These are phyloP conservation scores for Rosa rugosa DNA, from an alignment of 306 rosid species.

Conservation along the genomic window DNA sequence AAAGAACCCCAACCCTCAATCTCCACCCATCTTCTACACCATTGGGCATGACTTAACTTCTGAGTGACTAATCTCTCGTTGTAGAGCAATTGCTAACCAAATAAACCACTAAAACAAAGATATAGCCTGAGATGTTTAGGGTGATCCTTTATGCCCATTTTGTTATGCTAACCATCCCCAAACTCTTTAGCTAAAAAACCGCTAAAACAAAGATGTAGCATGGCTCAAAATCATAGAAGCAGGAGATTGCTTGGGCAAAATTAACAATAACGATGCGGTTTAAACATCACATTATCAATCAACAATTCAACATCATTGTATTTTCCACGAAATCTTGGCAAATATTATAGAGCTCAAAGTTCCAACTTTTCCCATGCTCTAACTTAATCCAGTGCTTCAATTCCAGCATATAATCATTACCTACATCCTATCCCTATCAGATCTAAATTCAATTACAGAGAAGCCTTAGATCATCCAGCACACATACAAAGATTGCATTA, in stretches of 20 bases:
- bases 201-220: neutral
- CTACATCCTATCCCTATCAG: conserved; percentile 7
- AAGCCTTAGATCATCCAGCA: neutral
- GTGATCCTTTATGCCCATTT: too few species aligned
- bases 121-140: too few species aligned
- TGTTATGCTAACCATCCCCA: too few species aligned
- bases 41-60: neutral
- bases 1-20: neutral
- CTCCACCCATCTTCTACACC: neutral
- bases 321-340: too few species aligned
- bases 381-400: neutral
- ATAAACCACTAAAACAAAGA: neutral
- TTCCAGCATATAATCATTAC: neutral
- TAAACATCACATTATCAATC: conserved; percentile 7
- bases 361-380: neutral
- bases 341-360: neutral
- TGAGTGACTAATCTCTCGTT: neutral
- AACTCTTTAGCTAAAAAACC: neutral
- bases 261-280: neutral
- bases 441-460: neutral
- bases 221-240: neutral
- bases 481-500: neutral
- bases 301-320: too few species aligned
- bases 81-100: neutral
- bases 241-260: neutral